Percentiles rank a stretch among this genome's conserved stretches.
phyloP scores from a whole-genome alignment of 306 rosid genomes.

The Medicago arabica region DNA sequence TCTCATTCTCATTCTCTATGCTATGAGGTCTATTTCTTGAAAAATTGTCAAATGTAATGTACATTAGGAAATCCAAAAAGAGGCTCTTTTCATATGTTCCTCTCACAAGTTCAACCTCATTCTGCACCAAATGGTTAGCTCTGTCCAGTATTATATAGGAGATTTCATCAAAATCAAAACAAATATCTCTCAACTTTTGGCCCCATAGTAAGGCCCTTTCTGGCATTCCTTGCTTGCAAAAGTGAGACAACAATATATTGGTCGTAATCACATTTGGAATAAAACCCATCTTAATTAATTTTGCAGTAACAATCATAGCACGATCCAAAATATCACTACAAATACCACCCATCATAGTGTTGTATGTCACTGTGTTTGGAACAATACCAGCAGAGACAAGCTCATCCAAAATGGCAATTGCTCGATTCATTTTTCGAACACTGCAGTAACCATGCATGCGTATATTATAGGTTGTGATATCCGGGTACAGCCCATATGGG shows the following conservation, averaged over 20 bases:
- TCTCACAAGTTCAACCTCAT: slow-evolving; percentile 32
- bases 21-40: slow-evolving; percentile 50
- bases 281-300: slow-evolving; percentile 33
- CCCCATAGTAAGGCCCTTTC: slow-evolving; percentile 34
- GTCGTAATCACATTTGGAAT: slow-evolving; percentile 34
- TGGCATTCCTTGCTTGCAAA: slow-evolving; percentile 38
- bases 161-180: slow-evolving; percentile 35
- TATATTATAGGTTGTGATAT: slow-evolving; percentile 30
- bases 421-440: slow-evolving; percentile 19
- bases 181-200: slow-evolving; percentile 28
- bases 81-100: slow-evolving; percentile 38
- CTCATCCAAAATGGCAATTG: slow-evolving; percentile 31
- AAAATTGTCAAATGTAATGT: slow-evolving; percentile 73
- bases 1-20: slow-evolving; percentile 46
- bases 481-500: slow-evolving; percentile 26
- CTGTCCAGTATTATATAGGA: slow-evolving; percentile 24
- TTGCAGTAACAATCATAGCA: slow-evolving; percentile 36
- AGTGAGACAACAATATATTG: slow-evolving; percentile 35
- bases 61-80: slow-evolving; percentile 83
- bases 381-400: slow-evolving; percentile 38
- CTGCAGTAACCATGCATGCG: slow-evolving; percentile 31
- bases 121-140: slow-evolving; percentile 28
- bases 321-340: slow-evolving; percentile 37
- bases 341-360: slow-evolving; percentile 30
- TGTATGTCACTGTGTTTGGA: slow-evolving; percentile 37